Evolutionary conservation across 2,329 filamentous ascomycete species (phyloP).

Genomic region (Xylariaceae sp.): DNA sequence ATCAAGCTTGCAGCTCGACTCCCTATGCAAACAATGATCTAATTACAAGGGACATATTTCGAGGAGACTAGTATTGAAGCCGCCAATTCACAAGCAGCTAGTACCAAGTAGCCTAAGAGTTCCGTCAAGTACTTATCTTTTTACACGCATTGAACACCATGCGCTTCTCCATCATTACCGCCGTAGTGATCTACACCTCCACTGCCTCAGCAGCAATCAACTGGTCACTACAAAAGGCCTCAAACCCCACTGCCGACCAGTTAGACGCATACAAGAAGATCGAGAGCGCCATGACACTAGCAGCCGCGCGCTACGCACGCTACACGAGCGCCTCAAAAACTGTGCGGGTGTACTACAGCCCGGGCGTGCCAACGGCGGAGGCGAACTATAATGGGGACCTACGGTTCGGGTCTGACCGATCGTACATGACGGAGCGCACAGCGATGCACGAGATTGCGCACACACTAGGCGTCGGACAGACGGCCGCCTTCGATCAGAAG

Average conservation of each 20-base stretch:
- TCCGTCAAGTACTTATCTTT: neutral
- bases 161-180: slow-evolving; percentile 44
- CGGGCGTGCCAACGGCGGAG: slow-evolving; percentile 54
- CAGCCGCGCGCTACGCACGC: slow-evolving; percentile 49
- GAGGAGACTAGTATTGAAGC: neutral
- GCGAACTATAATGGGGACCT: slow-evolving; percentile 54
- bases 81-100: neutral
- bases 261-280: slow-evolving; percentile 53
- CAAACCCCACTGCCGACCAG: slow-evolving; percentile 52
- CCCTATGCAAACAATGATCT: neutral
- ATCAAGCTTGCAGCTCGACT: neutral
- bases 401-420: slow-evolving; percentile 53
- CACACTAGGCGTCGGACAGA: slow-evolving; percentile 56
- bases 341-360: slow-evolving; percentile 50
- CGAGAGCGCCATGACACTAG: slow-evolving; percentile 49
- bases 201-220: slow-evolving; percentile 47
- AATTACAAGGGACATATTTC: neutral
- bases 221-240: slow-evolving; percentile 47
- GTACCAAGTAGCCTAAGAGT: too few species aligned
- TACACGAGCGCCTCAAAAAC: slow-evolving; percentile 47
- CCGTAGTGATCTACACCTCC: slow-evolving; percentile 41
- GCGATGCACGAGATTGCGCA: slow-evolving; percentile 57
- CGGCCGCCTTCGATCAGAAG: slow-evolving; percentile 46
- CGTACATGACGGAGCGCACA: slow-evolving; percentile 57
- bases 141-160: slow-evolving; percentile 37